Conservation (phyloP, 345 rosid genomes). For the Euphorbia tirucalli region DNA sequence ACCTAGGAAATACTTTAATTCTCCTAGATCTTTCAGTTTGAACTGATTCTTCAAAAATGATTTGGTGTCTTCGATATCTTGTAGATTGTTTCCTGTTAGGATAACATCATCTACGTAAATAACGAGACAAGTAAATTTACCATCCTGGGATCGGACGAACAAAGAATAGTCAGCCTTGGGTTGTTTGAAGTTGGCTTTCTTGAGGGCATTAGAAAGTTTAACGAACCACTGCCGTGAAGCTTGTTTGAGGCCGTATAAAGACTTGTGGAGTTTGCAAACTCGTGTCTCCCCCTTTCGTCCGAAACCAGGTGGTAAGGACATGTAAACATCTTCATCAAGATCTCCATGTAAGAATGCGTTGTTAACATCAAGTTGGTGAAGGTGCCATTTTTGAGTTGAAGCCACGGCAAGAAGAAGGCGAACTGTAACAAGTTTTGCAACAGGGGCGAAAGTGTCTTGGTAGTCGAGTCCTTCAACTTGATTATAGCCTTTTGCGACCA, state of each 20-base stretch:
- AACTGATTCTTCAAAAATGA: not conserved
- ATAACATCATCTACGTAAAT: constrained; percentile 6
- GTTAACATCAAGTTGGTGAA: not conserved
- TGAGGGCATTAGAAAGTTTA: not conserved
- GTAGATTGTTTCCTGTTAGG: not conserved
- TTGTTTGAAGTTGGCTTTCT: not conserved
- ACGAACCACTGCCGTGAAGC: not conserved
- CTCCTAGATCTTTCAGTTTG: not conserved
- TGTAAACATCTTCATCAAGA: not conserved
- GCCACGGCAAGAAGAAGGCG: no score
- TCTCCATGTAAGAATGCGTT: not conserved
- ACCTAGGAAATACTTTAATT: constrained; percentile 1
- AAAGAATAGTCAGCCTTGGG: not conserved
- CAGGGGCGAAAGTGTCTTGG: not conserved
- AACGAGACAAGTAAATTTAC: not conserved
- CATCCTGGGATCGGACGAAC: not conserved
- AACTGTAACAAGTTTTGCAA: no score
- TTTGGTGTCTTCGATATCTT: constrained; percentile 7
- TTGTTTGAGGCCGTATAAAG: not conserved
- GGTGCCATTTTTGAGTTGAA: no score
- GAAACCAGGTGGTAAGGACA: not conserved
- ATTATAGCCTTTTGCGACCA: no score
- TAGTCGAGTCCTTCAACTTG: no score
- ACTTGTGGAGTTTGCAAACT: no score
- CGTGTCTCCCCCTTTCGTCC: no score